phyloP scores from a whole-genome alignment of 352 stramenopile species.

The Pythium brassicae region DNA sequence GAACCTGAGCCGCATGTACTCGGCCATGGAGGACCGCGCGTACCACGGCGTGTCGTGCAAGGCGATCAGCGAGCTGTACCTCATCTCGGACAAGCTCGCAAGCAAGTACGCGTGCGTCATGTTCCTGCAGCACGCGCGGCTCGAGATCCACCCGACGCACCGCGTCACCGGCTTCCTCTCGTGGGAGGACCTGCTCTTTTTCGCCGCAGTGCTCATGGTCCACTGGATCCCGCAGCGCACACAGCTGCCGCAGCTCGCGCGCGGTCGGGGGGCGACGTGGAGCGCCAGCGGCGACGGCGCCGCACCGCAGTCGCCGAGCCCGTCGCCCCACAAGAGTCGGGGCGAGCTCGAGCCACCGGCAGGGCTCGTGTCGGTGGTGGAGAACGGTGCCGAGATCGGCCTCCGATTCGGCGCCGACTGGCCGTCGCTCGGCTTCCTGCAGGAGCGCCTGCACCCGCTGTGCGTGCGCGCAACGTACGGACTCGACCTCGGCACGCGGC shows the following conservation, averaged over 20 bases:
- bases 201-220: constrained; percentile 65
- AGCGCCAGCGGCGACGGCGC: constrained; percentile 2
- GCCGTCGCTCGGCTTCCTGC: constrained; percentile 45
- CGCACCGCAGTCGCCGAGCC: not conserved
- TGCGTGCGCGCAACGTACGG: constrained; percentile 55
- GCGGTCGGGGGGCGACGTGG: not conserved
- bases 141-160: constrained; percentile 72
- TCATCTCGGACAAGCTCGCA: constrained; percentile 66
- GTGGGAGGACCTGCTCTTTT: constrained; percentile 68
- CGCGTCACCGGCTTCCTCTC: constrained; percentile 48
- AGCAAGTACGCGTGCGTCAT: constrained; percentile 78
- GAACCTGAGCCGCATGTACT: constrained; percentile 75
- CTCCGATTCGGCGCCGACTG: constrained; percentile 31
- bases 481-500: constrained; percentile 51
- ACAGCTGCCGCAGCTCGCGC: constrained; percentile 27
- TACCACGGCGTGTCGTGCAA: constrained; percentile 56
- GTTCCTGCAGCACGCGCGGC: constrained; percentile 69
- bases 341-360: not conserved
- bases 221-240: constrained; percentile 71
- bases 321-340: not conserved
- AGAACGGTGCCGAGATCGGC: constrained; percentile 49
- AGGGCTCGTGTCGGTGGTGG: constrained; percentile 20
- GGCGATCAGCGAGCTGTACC: constrained; percentile 52
- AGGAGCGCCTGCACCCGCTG: constrained; percentile 45
- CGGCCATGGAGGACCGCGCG: constrained; percentile 70